Percentiles rank a stretch among this genome's conserved stretches.
These are phyloP conservation scores for Alternaria dauci DNA, from an alignment of 2,329 filamentous ascomycete species.

Conservation along the genomic window DNA sequence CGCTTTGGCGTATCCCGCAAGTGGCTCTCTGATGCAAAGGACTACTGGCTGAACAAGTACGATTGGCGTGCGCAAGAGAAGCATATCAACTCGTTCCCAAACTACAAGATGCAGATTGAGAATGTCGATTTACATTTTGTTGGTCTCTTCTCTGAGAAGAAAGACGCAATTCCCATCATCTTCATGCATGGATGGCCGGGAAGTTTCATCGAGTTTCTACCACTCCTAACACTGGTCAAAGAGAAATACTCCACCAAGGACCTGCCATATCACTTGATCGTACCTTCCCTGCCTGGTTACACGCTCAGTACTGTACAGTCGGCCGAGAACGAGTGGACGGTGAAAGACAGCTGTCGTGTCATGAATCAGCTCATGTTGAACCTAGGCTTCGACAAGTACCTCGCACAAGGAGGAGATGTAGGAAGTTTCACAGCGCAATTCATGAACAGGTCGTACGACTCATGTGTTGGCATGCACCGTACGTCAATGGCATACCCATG, in stretches of 20 bases:
- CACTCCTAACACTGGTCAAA: constrained; percentile 57
- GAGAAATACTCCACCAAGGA: constrained; percentile 59
- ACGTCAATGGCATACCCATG: constrained; percentile 9
- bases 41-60: constrained; percentile 51
- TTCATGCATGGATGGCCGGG: constrained; percentile 67
- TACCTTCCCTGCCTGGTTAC: constrained; percentile 66
- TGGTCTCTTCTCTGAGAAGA: constrained; percentile 63
- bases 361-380: constrained; percentile 63
- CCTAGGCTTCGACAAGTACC: constrained; percentile 64
- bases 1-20: constrained; percentile 42
- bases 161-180: constrained; percentile 62
- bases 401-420: constrained; percentile 67
- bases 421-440: constrained; percentile 56
- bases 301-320: constrained; percentile 60
- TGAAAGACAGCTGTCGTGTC: constrained; percentile 54
- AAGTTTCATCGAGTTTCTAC: constrained; percentile 66
- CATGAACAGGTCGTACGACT: constrained; percentile 52
- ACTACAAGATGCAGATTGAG: constrained; percentile 59
- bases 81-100: constrained; percentile 61
- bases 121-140: constrained; percentile 62
- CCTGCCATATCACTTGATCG: constrained; percentile 66
- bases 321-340: constrained; percentile 55
- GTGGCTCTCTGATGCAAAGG: constrained; percentile 49
- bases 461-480: constrained; percentile 57
- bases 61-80: constrained; percentile 51